Conservation (phyloP, 257 asterid genomes). For the Solanum sitiens region DNA sequence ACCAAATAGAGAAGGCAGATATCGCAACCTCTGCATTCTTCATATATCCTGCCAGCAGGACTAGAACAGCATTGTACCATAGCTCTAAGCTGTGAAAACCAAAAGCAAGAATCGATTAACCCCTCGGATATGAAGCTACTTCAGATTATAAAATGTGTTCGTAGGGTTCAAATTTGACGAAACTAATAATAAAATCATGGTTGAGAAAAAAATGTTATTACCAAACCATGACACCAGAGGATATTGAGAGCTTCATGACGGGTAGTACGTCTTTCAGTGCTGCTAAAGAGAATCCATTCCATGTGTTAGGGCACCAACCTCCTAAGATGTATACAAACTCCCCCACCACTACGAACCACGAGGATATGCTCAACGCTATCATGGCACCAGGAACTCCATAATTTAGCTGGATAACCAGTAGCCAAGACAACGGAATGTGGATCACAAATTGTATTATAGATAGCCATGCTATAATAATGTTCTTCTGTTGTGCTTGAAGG, state of each 20-base stretch:
- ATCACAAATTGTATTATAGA: conserved; percentile 35
- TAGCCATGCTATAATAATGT: conserved; percentile 58
- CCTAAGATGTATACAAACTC: conserved; percentile 67
- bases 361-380: conserved; percentile 56
- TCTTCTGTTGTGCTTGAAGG: conserved; percentile 91
- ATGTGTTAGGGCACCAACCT: conserved; percentile 77
- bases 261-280: conserved; percentile 69
- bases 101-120: not conserved
- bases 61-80: conserved; percentile 83
- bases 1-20: conserved; percentile 89
- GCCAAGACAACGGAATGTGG: conserved; percentile 72
- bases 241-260: conserved; percentile 68
- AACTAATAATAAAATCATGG: not conserved
- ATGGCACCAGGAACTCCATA: conserved; percentile 75
- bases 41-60: conserved; percentile 83
- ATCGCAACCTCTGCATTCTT: conserved; percentile 74
- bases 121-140: not conserved
- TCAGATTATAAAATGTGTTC: not conserved
- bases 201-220: conserved; percentile 6
- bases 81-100: conserved; percentile 50
- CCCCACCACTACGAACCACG: conserved; percentile 52
- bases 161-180: not conserved
- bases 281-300: conserved; percentile 66
- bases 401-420: conserved; percentile 33
- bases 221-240: conserved; percentile 91